These are phyloP conservation scores for Daedaleopsis sinensis DNA, from an alignment of 768 basidiomycete genomes.

Conservation along the genomic window DNA sequence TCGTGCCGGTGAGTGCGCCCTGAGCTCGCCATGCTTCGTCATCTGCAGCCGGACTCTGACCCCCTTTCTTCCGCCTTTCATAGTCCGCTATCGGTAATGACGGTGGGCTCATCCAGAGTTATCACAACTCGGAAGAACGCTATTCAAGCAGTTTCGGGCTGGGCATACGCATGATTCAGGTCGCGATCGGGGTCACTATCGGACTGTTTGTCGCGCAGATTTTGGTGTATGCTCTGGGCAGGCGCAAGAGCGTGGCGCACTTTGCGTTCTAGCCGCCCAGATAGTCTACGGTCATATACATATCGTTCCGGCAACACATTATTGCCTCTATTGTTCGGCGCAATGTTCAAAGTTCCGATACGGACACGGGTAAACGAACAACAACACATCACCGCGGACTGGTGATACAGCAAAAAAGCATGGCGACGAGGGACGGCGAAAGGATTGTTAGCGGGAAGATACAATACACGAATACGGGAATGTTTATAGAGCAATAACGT, in stretches of 20 bases:
- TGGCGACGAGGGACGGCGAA: conserved; percentile 8
- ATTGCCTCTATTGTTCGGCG: too few species aligned
- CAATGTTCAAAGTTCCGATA: too few species aligned
- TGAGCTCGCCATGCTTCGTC: background rate
- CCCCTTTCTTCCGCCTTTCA: background rate
- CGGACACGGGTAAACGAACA: too few species aligned
- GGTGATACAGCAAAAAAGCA: conserved; percentile 19
- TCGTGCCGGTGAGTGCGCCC: conserved; percentile 71
- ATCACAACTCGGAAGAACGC: conserved; percentile 61
- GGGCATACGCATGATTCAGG: conserved; percentile 81
- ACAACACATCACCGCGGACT: background rate
- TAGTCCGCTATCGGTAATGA: conserved; percentile 79
- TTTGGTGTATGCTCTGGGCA: conserved; percentile 75
- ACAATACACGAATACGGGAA: conserved; percentile 14
- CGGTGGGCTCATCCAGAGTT: conserved; percentile 67
- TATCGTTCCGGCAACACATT: background rate
- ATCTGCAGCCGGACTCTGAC: background rate
- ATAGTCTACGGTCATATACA: background rate
- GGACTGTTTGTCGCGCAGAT: conserved; percentile 84
- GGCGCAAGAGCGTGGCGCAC: conserved; percentile 70
- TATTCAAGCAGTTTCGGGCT: conserved; percentile 80
- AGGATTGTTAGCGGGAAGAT: conserved; percentile 7
- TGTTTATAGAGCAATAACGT: conserved; percentile 16
- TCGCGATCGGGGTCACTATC: conserved; percentile 84
- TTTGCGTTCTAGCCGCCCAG: conserved; percentile 62